phyloP scores from a whole-genome alignment of 192 early-diverging fungal genomes.

The Piromyces finnis region DNA sequence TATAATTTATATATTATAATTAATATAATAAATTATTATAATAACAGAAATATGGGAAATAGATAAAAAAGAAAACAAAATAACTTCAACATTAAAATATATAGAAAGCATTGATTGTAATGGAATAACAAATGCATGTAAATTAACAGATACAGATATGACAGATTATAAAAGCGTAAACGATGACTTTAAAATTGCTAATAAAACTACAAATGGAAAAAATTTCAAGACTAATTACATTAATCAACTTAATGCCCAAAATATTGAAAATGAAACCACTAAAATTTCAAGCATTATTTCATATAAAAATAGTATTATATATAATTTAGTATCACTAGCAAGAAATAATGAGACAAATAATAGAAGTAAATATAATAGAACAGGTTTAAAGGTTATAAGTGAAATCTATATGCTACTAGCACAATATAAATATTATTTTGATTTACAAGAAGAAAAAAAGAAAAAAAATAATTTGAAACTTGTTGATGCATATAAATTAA shows the following conservation, averaged over 20 bases:
- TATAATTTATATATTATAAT: too few species aligned
- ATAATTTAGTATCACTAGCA: neutral
- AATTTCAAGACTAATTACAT: neutral
- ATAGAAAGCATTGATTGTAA: neutral
- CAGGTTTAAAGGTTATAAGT: neutral
- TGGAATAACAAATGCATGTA: neutral
- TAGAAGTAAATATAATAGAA: neutral
- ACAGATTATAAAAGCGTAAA: neutral
- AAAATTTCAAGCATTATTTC: neutral
- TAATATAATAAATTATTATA: neutral
- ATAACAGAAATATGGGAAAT: neutral
- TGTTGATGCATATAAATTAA: neutral
- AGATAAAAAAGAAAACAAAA: neutral
- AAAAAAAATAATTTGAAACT: neutral
- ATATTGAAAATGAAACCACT: neutral
- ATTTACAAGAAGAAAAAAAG: neutral
- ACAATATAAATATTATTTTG: neutral
- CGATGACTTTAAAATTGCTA: neutral
- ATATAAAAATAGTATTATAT: neutral
- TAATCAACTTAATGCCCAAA: neutral
- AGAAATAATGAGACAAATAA: neutral
- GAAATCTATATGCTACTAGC: neutral
- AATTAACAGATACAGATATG: neutral
- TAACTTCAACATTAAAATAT: neutral
- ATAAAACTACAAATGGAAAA: neutral